Conservation (phyloP, 2,329 filamentous ascomycete species). For the Simplicillium aogashimaense region DNA sequence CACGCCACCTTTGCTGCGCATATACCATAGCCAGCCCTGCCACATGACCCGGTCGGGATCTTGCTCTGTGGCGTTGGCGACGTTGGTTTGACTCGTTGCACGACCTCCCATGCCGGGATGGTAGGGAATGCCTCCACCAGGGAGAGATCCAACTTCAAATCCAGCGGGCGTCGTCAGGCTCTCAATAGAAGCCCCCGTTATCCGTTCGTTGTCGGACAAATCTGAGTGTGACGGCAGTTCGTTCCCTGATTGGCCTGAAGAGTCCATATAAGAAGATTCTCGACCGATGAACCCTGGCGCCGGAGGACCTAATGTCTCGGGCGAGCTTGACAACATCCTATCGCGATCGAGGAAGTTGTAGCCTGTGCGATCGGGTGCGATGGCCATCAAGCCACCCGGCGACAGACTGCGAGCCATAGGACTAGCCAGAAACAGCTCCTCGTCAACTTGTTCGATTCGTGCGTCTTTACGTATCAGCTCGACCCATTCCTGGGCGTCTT, state of each 20-base stretch:
- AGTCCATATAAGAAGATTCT: slow-evolving; percentile 53
- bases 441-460: slow-evolving; percentile 79
- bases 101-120: slow-evolving; percentile 21
- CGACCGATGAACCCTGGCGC: slow-evolving; percentile 25
- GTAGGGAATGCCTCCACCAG: slow-evolving; percentile 3
- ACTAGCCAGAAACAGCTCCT: slow-evolving; percentile 68
- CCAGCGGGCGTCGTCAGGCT: slow-evolving; percentile 26
- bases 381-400: slow-evolving; percentile 14
- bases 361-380: slow-evolving; percentile 10
- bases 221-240: slow-evolving; percentile 76
- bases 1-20: slow-evolving; percentile 74
- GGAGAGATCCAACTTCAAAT: slow-evolving; percentile 7
- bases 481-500: slow-evolving; percentile 82
- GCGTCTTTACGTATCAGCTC: slow-evolving; percentile 69
- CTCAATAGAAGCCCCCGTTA: slow-evolving; percentile 42
- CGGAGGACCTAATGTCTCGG: slow-evolving; percentile 38
- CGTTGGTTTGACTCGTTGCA: slow-evolving; percentile 56
- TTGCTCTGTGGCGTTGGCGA: slow-evolving; percentile 36
- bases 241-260: slow-evolving; percentile 52
- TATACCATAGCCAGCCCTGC: slow-evolving; percentile 80
- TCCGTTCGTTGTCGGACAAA: slow-evolving; percentile 60
- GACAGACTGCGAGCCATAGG: slow-evolving; percentile 44
- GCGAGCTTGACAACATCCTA: slow-evolving; percentile 46
- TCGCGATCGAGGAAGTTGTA: slow-evolving; percentile 24
- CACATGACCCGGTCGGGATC: slow-evolving; percentile 86